Evolutionary conservation across 257 asterid species (phyloP).

Genomic region (Parsonsia alboflavescens): DNA sequence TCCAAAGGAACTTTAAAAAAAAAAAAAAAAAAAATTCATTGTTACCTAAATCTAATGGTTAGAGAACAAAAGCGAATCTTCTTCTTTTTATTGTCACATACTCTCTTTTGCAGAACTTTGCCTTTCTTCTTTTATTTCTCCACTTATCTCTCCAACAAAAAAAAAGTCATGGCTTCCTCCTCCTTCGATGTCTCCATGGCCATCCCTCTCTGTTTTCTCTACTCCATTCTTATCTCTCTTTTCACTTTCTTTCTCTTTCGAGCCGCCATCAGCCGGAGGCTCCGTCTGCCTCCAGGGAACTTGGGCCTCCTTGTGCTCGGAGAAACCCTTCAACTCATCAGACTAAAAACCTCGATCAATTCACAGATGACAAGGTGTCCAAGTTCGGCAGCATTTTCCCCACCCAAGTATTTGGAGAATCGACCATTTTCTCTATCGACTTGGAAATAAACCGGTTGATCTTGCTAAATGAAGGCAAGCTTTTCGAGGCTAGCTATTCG

Average conservation of each 20-base stretch:
- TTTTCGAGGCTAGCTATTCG: constrained; percentile 92
- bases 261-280: constrained; percentile 44
- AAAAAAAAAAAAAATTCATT: no score
- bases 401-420: constrained; percentile 88
- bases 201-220: constrained; percentile 30
- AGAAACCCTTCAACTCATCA: constrained; percentile 85
- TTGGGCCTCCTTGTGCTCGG: constrained; percentile 84
- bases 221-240: constrained; percentile 22
- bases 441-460: constrained; percentile 87
- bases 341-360: constrained; percentile 91
- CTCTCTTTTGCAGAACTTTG: background rate
- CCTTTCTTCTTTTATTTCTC: background rate
- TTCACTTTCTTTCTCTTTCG: constrained; percentile 40
- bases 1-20: no score
- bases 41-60: no score
- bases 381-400: constrained; percentile 79
- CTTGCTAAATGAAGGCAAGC: constrained; percentile 81
- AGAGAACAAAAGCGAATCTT: no score
- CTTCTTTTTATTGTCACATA: background rate
- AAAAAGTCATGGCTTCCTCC: constrained; percentile 3
- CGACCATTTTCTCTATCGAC: constrained; percentile 88
- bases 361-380: constrained; percentile 74
- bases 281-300: constrained; percentile 86
- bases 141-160: background rate
- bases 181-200: constrained; percentile 19